phyloP scores from a whole-genome alignment of 2,329 filamentous ascomycete species.

The Geoglossum cookeanum region DNA sequence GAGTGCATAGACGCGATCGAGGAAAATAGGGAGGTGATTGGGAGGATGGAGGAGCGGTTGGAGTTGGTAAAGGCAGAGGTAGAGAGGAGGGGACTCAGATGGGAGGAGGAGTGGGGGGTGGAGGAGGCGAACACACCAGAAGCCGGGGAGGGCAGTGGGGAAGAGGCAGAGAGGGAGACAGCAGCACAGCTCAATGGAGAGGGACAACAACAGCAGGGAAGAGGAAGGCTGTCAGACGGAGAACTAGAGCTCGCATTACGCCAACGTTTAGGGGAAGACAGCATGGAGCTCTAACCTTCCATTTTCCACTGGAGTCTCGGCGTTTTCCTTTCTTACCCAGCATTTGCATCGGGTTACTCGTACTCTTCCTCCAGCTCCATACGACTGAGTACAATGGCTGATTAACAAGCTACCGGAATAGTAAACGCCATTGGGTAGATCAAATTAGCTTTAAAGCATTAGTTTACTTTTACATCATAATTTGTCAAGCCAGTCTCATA shows the following conservation, averaged over 20 bases:
- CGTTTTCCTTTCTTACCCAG: too few relatives aligned
- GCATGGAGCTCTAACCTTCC: too few relatives aligned
- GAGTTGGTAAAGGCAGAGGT: conserved; percentile 34
- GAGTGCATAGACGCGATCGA: conserved; percentile 36
- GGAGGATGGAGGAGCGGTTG: conserved; percentile 35
- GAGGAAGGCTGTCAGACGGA: conserved; percentile 23
- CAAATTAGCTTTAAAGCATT: too few relatives aligned
- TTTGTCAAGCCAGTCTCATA: too few relatives aligned
- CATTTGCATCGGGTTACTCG: too few relatives aligned
- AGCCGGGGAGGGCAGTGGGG: conserved; percentile 1
- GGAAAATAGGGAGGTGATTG: conserved; percentile 39
- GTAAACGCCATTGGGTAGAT: neutral
- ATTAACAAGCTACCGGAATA: neutral
- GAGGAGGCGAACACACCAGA: conserved; percentile 8
- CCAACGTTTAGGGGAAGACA: neutral
- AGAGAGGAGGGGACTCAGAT: conserved; percentile 33
- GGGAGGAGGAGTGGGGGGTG: conserved; percentile 23
- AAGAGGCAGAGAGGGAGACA: conserved; percentile 8
- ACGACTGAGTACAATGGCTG: neutral
- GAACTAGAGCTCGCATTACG: neutral
- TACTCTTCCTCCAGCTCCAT: neutral
- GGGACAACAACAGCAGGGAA: conserved; percentile 12
- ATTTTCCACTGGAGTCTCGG: too few relatives aligned
- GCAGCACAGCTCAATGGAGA: too few relatives aligned
- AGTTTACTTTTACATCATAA: too few relatives aligned